A percentile compares a stretch with the other conserved stretches of the same genome.
Evolutionary conservation across 805 yeast genomes (phyloP).

Genomic region (Yamadazyma akitaensis): DNA sequence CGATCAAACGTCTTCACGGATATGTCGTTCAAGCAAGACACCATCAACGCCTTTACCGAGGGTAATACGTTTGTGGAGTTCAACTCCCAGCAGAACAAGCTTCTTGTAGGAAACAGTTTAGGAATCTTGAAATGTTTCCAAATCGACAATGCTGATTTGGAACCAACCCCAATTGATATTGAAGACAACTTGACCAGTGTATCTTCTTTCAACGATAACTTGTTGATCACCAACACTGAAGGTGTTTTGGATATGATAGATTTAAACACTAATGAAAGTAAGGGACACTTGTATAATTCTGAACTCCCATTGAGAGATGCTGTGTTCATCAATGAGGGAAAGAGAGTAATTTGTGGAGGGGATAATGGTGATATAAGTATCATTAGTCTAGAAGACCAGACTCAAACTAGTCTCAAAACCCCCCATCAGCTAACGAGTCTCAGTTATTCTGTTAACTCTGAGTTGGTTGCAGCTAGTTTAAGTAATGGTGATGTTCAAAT

Average conservation of each 20-base stretch:
- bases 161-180: constrained; percentile 58
- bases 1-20: constrained; percentile 3
- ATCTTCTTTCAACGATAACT: constrained; percentile 15
- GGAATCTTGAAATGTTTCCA: constrained; percentile 54
- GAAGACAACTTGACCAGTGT: constrained; percentile 45
- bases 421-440: constrained; percentile 57
- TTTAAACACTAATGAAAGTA: constrained; percentile 23
- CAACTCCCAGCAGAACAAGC: constrained; percentile 18
- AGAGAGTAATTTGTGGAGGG: constrained; percentile 59
- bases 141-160: constrained; percentile 47
- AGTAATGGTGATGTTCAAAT: constrained; percentile 58
- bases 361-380: constrained; percentile 58
- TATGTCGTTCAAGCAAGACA: constrained; percentile 10
- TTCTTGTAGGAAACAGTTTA: constrained; percentile 51
- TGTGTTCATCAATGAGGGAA: constrained; percentile 58
- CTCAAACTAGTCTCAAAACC: constrained; percentile 27
- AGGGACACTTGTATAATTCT: constrained; percentile 42
- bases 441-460: constrained; percentile 55
- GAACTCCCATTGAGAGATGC: constrained; percentile 50
- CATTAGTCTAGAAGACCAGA: constrained; percentile 27
- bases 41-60: constrained; percentile 39
- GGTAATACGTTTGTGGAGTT: constrained; percentile 36
- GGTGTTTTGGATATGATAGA: constrained; percentile 46
- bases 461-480: constrained; percentile 54
- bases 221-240: constrained; percentile 34